These are phyloP conservation scores for Coemansia biformis DNA, from an alignment of 192 early-diverging fungal genomes.

Conservation along the genomic window DNA sequence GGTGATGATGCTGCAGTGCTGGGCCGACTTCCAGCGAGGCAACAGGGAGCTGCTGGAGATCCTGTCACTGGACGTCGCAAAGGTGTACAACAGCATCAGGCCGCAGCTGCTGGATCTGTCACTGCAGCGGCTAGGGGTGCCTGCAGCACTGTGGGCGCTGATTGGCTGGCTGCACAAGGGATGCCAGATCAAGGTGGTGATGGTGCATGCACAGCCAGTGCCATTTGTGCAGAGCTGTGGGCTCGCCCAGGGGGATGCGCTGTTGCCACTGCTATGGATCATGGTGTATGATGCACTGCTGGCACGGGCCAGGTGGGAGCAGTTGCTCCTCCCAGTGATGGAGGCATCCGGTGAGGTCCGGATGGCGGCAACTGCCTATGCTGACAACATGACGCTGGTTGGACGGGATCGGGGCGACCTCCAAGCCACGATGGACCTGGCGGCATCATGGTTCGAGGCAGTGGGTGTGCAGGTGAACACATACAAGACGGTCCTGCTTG, in stretches of 20 bases:
- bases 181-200: background rate
- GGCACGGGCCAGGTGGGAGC: background rate
- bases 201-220: background rate
- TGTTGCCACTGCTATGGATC: conserved; percentile 11
- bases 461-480: conserved; percentile 1
- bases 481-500: conserved; percentile 1
- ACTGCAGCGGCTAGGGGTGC: background rate
- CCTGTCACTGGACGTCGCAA: conserved; percentile 8
- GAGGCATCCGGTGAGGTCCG: background rate
- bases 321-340: background rate
- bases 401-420: background rate
- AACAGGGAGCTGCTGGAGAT: background rate
- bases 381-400: conserved; percentile 7
- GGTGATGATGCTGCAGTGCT: conserved; percentile 1
- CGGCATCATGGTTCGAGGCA: background rate
- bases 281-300: conserved; percentile 9
- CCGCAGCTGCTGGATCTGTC: background rate
- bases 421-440: background rate
- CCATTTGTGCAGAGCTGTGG: conserved; percentile 6
- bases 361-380: conserved; percentile 2
- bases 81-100: conserved; percentile 10
- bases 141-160: background rate
- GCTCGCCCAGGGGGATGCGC: conserved; percentile 6
- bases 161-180: conserved; percentile 1
- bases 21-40: background rate